phyloP scores from a whole-genome alignment of 2,329 filamentous ascomycete genomes.

The Colletotrichum gigasporum region DNA sequence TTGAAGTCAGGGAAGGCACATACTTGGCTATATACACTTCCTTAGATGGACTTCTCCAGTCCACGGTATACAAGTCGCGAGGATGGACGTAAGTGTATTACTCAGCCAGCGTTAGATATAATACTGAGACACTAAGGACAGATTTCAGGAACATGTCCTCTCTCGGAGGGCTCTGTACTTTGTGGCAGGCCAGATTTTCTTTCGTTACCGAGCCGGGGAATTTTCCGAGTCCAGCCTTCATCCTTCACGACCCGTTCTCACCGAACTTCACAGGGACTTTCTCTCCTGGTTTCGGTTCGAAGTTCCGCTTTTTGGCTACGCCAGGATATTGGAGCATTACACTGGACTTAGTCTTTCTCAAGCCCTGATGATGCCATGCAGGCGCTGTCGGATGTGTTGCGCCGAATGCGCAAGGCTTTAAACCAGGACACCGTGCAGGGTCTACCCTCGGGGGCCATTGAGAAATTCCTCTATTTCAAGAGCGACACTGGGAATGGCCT shows the following conservation, averaged over 20 bases:
- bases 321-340: neutral
- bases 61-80: neutral
- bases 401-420: neutral
- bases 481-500: neutral
- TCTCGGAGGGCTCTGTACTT: neutral
- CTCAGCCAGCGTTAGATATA: neutral
- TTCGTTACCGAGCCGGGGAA: neutral
- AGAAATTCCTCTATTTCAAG: neutral
- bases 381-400: neutral
- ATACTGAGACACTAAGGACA: neutral
- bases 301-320: neutral
- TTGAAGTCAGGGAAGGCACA: neutral
- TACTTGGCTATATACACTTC: neutral
- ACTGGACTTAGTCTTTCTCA: neutral
- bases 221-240: too few species aligned
- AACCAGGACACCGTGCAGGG: neutral
- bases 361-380: neutral
- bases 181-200: neutral
- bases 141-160: neutral
- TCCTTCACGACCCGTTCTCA: too few species aligned
- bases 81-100: neutral
- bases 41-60: neutral
- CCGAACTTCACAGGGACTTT: neutral
- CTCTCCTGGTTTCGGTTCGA: neutral
- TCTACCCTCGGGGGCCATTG: neutral